A percentile compares a stretch with the other conserved stretches of the same genome.
These are phyloP conservation scores for Microdochium trichocladiopsis DNA, from an alignment of 2,329 filamentous ascomycete species.

Conservation along the genomic window DNA sequence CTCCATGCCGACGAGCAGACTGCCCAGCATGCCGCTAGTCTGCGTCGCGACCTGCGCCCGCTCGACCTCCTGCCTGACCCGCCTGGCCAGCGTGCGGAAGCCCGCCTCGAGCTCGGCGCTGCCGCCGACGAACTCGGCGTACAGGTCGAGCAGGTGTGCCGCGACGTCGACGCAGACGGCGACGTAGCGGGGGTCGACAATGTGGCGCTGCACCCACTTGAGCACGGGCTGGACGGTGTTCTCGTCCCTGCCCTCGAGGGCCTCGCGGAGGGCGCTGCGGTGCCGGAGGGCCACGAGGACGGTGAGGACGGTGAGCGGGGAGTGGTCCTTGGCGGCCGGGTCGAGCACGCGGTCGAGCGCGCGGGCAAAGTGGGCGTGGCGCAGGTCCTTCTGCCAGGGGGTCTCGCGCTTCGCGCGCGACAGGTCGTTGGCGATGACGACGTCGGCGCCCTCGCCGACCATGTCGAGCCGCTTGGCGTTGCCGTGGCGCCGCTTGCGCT, in stretches of 20 bases:
- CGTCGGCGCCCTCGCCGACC: slow-evolving; percentile 76
- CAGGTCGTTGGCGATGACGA: slow-evolving; percentile 73
- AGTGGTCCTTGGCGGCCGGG: slow-evolving; percentile 40
- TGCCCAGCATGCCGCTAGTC: slow-evolving; percentile 83
- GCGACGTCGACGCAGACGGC: slow-evolving; percentile 76
- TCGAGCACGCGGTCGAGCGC: slow-evolving; percentile 77
- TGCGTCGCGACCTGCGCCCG: slow-evolving; percentile 75
- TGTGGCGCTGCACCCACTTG: slow-evolving; percentile 73
- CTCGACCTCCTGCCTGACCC: slow-evolving; percentile 73
- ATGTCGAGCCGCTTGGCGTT: slow-evolving; percentile 60
- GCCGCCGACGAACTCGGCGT: slow-evolving; percentile 70
- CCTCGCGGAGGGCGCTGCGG: slow-evolving; percentile 74
- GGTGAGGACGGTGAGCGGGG: slow-evolving; percentile 61
- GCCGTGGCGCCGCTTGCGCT: slow-evolving; percentile 53
- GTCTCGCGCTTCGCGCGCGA: slow-evolving; percentile 41
- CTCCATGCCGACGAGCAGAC: slow-evolving; percentile 42
- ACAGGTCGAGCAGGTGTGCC: slow-evolving; percentile 78
- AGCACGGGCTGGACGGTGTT: slow-evolving; percentile 74
- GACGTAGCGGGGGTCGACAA: slow-evolving; percentile 77
- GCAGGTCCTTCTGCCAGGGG: slow-evolving; percentile 74
- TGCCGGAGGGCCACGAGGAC: slow-evolving; percentile 80
- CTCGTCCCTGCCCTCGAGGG: slow-evolving; percentile 76
- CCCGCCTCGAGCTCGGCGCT: slow-evolving; percentile 65
- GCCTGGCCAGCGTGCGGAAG: slow-evolving; percentile 60
- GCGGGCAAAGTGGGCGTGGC: slow-evolving; percentile 67